A percentile compares a stretch with the other conserved stretches of the same genome.
Evolutionary conservation across 2,329 filamentous ascomycete species (phyloP).

Genomic region (Penicillium sp.): DNA sequence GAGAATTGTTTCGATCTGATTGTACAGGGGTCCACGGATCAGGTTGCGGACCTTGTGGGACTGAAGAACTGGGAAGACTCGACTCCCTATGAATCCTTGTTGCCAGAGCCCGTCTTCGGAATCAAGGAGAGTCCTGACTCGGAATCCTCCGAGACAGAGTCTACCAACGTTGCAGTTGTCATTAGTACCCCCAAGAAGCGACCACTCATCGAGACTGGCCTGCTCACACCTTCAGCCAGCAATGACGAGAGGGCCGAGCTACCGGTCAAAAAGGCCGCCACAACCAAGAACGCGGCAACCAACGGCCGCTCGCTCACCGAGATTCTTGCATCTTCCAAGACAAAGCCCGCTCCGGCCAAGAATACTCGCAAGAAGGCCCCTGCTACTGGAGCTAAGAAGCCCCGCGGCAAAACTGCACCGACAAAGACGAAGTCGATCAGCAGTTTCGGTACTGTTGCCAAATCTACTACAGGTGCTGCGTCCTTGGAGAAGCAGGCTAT

Average conservation of each 20-base stretch:
- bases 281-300: conserved; percentile 31
- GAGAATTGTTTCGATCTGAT: conserved; percentile 93
- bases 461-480: conserved; percentile 19
- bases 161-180: conserved; percentile 48
- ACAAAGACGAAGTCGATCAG: conserved; percentile 31
- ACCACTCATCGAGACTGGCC: conserved; percentile 31
- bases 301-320: conserved; percentile 29
- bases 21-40: conserved; percentile 82
- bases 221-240: conserved; percentile 46
- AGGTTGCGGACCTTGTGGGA: conserved; percentile 73
- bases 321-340: conserved; percentile 21
- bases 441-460: conserved; percentile 35
- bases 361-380: conserved; percentile 16
- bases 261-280: conserved; percentile 22
- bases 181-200: conserved; percentile 42
- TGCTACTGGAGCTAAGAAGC: conserved; percentile 10
- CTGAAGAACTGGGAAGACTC: conserved; percentile 60
- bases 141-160: conserved; percentile 46
- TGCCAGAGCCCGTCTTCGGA: conserved; percentile 24
- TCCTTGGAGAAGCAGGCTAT: conserved; percentile 34
- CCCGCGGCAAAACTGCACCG: conserved; percentile 13
- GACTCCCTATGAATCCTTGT: conserved; percentile 33
- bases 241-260: conserved; percentile 33
- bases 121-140: conserved; percentile 28
- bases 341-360: conserved; percentile 21